Evolutionary conservation across 345 rosid genomes (phyloP).

Genomic region (Carallia brachiata): DNA sequence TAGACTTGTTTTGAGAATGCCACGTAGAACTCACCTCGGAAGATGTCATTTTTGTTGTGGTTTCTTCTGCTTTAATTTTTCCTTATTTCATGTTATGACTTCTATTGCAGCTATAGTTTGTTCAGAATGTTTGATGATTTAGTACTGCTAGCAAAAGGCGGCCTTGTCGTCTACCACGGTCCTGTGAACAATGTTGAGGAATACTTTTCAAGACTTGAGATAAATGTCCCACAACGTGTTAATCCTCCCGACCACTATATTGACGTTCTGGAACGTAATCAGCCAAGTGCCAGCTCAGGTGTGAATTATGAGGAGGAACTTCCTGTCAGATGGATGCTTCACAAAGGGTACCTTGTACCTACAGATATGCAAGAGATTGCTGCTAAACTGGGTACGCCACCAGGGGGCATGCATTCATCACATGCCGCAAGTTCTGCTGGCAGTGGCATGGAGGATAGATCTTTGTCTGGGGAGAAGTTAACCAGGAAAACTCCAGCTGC

Average conservation of each 20-base stretch:
- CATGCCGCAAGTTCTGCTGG: conserved; percentile 24
- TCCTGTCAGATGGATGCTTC: conserved; percentile 91
- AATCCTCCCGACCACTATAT: conserved; percentile 95
- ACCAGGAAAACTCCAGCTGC: conserved; percentile 64
- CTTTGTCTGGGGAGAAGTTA: conserved; percentile 70
- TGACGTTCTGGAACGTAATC: conserved; percentile 75
- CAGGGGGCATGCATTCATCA: conserved; percentile 20
- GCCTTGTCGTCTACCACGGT: conserved; percentile 81
- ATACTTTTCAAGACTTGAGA: conserved; percentile 78
- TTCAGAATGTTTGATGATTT: conserved; percentile 85
- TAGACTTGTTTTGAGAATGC: background rate
- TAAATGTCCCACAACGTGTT: conserved; percentile 73
- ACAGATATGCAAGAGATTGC: conserved; percentile 54
- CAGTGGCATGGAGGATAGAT: conserved; percentile 37
- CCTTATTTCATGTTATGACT: conserved; percentile 11
- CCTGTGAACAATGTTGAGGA: conserved; percentile 73
- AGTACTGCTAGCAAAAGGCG: conserved; percentile 87
- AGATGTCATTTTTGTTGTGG: background rate
- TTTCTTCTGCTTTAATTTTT: background rate
- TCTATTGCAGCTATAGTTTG: conserved; percentile 76
- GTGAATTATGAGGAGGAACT: conserved; percentile 55
- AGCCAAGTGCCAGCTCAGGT: conserved; percentile 41
- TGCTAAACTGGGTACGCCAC: conserved; percentile 26
- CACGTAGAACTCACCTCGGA: background rate
- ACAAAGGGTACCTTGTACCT: conserved; percentile 73